Conservation (phyloP, 148 eudicot genomes). For the Vaccinium vitisidaea region DNA sequence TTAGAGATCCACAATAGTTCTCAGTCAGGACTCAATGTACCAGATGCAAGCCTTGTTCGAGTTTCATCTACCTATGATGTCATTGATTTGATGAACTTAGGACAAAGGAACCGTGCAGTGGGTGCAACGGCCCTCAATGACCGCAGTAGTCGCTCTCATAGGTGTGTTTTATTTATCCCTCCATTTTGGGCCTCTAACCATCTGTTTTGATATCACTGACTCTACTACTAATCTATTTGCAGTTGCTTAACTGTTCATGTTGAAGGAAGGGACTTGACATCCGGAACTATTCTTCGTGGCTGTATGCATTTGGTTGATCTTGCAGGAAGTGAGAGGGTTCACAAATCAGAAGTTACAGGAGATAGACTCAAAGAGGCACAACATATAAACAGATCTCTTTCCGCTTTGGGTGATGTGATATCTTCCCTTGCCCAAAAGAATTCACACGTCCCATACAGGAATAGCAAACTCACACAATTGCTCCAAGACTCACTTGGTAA, state of each 20-base stretch:
- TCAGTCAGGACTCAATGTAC: conserved; percentile 87
- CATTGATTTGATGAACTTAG: conserved; percentile 82
- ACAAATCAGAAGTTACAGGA: conserved; percentile 95
- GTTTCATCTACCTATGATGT: conserved; percentile 85
- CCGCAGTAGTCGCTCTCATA: conserved; percentile 98
- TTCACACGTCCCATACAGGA: conserved; percentile 90
- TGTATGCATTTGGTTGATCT: conserved; percentile 99
- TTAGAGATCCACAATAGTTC: conserved; percentile 92
- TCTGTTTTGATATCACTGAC: conserved; percentile 13
- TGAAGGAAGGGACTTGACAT: conserved; percentile 90
- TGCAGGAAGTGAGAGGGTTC: conserved; percentile 99
- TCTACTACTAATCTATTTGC: conserved; percentile 26
- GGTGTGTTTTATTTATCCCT: conserved; percentile 46
- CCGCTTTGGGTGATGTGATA: conserved; percentile 97
- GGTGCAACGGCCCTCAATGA: conserved; percentile 97
- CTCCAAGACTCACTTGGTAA: conserved; percentile 97
- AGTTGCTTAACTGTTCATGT: conserved; percentile 98
- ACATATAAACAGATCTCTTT: conserved; percentile 89
- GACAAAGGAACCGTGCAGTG: conserved; percentile 87
- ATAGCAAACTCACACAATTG: conserved; percentile 93
- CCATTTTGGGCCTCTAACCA: not conserved
- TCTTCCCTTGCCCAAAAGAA: conserved; percentile 91
- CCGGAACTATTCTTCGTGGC: conserved; percentile 79
- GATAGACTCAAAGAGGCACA: conserved; percentile 98
- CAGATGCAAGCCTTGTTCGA: conserved; percentile 86